Evolutionary conservation across 805 yeast genomes (phyloP).

Genomic region (Torulaspora microellipsoides): DNA sequence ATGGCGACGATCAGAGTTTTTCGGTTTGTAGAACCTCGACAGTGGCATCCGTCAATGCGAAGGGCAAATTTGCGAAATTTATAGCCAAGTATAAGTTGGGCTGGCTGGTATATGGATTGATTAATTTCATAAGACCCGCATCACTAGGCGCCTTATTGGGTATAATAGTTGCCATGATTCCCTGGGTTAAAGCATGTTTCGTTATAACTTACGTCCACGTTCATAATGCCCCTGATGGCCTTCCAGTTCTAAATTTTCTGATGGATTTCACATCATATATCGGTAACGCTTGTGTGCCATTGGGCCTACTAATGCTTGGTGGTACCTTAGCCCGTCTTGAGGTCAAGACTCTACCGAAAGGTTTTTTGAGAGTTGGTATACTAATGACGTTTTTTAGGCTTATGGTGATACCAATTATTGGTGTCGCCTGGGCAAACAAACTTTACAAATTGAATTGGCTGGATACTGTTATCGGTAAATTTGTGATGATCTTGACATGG

Average conservation of each 20-base stretch:
- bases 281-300: conserved; percentile 84
- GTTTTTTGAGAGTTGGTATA: conserved; percentile 57
- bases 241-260: conserved; percentile 78
- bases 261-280: conserved; percentile 78
- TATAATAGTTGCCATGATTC: conserved; percentile 71
- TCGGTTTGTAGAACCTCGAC: not conserved
- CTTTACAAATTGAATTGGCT: conserved; percentile 61
- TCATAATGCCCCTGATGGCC: conserved; percentile 75
- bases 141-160: conserved; percentile 66
- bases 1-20: not conserved
- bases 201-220: conserved; percentile 47
- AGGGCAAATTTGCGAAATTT: conserved; percentile 19
- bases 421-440: conserved; percentile 62
- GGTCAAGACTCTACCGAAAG: conserved; percentile 53
- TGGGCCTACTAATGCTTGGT: conserved; percentile 78
- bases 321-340: conserved; percentile 80
- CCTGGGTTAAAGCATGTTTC: conserved; percentile 75
- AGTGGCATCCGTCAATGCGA: not conserved
- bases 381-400: conserved; percentile 54
- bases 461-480: conserved; percentile 52
- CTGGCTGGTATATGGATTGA: conserved; percentile 35
- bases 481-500: conserved; percentile 68
- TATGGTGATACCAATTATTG: conserved; percentile 73
- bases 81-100: conserved; percentile 29
- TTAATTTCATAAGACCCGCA: conserved; percentile 64